Percentiles rank a stretch among this genome's conserved stretches.
Conservation (phyloP, 1,284 basidiomycete genomes). For the Hemileia vastatrix region DNA sequence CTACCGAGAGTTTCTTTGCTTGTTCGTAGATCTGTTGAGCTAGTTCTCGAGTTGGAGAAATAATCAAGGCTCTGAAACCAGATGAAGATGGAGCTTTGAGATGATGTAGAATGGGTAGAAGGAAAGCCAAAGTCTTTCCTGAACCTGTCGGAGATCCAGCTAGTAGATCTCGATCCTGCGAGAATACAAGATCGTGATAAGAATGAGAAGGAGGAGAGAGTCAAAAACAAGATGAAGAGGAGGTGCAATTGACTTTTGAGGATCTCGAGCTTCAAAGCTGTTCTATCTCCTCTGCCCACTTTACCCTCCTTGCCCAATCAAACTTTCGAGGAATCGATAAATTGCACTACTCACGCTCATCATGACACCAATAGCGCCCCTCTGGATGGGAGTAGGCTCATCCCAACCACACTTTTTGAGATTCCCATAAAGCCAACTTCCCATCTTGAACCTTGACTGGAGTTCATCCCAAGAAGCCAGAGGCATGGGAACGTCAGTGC, state of each 20-base stretch:
- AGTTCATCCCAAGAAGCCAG: constrained; percentile 41
- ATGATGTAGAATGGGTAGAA: constrained; percentile 60
- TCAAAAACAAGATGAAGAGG: too few species aligned
- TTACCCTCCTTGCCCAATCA: too few species aligned
- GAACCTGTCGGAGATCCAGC: constrained; percentile 90
- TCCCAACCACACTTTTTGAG: constrained; percentile 29
- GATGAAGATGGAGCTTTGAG: background rate
- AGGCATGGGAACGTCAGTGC: constrained; percentile 45
- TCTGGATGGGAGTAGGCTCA: constrained; percentile 29
- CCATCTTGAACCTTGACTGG: too few species aligned
- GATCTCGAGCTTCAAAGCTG: too few species aligned
- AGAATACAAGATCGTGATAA: background rate
- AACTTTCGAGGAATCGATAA: too few species aligned
- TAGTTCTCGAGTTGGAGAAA: background rate
- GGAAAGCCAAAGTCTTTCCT: constrained; percentile 83
- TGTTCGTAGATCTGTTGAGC: constrained; percentile 1
- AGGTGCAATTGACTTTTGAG: too few species aligned
- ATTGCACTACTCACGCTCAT: constrained; percentile 30
- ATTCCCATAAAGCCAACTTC: too few species aligned
- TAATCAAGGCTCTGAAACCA: background rate
- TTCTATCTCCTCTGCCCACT: too few species aligned
- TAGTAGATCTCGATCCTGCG: constrained; percentile 63
- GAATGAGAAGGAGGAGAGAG: background rate
- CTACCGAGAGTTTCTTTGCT: background rate
- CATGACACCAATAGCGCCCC: constrained; percentile 43